These are phyloP conservation scores for Oropetium thomaeum DNA, from an alignment of 176 grass and related monocot species.

Conservation along the genomic window DNA sequence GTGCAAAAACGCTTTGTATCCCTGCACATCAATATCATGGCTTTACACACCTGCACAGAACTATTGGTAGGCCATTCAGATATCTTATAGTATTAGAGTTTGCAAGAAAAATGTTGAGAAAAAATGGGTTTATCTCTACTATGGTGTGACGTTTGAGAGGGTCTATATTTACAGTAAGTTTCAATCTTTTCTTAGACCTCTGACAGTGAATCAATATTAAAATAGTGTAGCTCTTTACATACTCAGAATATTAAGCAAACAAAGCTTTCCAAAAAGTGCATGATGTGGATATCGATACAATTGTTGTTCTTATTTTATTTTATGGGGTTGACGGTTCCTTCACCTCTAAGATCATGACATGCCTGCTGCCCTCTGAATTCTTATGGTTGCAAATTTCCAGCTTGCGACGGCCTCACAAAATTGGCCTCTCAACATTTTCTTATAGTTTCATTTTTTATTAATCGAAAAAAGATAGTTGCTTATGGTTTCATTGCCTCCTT, in stretches of 20 bases:
- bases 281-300: neutral
- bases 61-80: neutral
- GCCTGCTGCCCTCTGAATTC: constrained; percentile 9
- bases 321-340: neutral
- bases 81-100: neutral
- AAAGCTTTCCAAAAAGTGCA: neutral
- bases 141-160: neutral
- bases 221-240: neutral
- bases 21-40: neutral
- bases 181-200: neutral
- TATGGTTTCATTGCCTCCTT: too few species aligned
- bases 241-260: neutral
- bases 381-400: constrained; percentile 11
- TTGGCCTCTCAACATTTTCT: neutral
- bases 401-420: constrained; percentile 23
- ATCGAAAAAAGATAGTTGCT: too few species aligned
- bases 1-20: neutral
- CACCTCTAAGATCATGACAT: constrained; percentile 5
- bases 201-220: neutral
- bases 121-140: neutral
- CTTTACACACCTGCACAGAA: constrained; percentile 5
- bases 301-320: constrained; percentile 6
- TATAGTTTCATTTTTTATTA: too few species aligned
- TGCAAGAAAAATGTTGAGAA: neutral
- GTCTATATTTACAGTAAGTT: neutral